phyloP scores from a whole-genome alignment of 495 filamentous ascomycete genomes.

The Lasiosphaeriaceae sp. region DNA sequence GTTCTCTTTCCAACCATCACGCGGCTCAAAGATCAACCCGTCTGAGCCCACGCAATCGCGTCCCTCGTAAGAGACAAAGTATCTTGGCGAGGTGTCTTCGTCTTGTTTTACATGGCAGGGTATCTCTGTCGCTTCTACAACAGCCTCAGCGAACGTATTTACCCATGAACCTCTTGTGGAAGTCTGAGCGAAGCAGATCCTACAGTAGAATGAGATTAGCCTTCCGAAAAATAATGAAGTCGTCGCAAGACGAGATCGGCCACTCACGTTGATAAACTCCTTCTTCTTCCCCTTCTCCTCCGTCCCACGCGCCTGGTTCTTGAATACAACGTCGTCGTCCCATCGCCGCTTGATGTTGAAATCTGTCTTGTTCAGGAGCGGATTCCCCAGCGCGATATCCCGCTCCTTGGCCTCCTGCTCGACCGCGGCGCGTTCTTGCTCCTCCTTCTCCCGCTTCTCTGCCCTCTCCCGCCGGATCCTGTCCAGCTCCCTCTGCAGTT shows the following conservation, averaged over 20 bases:
- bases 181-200: conserved; percentile 92
- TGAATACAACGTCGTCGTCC: conserved; percentile 99
- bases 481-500: conserved; percentile 86
- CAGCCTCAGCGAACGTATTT: conserved; percentile 46
- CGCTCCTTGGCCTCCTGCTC: conserved; percentile 80
- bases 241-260: background rate
- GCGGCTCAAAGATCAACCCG: too few species aligned
- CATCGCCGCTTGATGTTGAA: conserved; percentile 79
- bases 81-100: too few species aligned
- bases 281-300: conserved; percentile 86
- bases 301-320: conserved; percentile 94
- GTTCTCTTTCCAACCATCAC: too few species aligned
- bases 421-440: conserved; percentile 66
- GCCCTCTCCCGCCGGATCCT: conserved; percentile 89
- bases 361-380: conserved; percentile 73
- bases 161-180: conserved; percentile 97
- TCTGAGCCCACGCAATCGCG: too few species aligned
- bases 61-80: too few species aligned
- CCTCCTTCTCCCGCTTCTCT: conserved; percentile 82
- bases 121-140: too few species aligned
- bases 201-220: conserved; percentile 22
- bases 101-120: too few species aligned
- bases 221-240: background rate
- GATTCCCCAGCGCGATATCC: conserved; percentile 91
- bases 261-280: conserved; percentile 89